Conservation (phyloP, 148 eudicot genomes). For the Rhododendron ovatum region DNA sequence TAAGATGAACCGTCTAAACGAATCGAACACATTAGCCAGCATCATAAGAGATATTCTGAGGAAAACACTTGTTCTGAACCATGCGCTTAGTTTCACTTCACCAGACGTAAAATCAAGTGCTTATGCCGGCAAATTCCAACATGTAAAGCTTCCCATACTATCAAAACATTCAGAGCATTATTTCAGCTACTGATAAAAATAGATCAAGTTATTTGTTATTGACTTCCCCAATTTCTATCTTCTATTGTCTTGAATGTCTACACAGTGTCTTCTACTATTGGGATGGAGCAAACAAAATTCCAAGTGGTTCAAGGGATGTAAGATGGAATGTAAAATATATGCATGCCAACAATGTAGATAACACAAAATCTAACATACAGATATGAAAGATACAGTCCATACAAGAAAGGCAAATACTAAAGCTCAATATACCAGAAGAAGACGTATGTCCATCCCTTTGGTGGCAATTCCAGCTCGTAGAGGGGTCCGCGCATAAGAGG, state of each 20-base stretch:
- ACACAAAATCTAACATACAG: neutral
- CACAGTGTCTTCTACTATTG: neutral
- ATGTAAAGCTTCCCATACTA: neutral
- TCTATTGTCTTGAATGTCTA: neutral
- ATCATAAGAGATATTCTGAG: neutral
- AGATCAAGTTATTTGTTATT: neutral
- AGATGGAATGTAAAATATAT: neutral
- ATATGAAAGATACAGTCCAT: neutral
- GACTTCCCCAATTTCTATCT: neutral
- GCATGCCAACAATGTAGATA: neutral
- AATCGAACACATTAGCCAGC: neutral
- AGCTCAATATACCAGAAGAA: constrained; percentile 23
- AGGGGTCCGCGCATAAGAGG: constrained; percentile 27
- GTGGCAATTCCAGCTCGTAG: constrained; percentile 13
- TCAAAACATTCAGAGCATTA: neutral
- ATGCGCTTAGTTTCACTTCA: neutral
- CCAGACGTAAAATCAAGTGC: neutral
- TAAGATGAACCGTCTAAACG: neutral
- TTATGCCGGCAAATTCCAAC: neutral
- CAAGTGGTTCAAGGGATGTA: neutral
- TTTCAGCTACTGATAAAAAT: neutral
- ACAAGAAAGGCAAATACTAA: neutral
- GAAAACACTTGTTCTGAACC: neutral
- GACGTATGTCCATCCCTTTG: constrained; percentile 3
- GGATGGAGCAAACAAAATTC: neutral